These are phyloP conservation scores for Clonostachys rhizophaga DNA, from an alignment of 2,329 filamentous ascomycete genomes.

Conservation along the genomic window DNA sequence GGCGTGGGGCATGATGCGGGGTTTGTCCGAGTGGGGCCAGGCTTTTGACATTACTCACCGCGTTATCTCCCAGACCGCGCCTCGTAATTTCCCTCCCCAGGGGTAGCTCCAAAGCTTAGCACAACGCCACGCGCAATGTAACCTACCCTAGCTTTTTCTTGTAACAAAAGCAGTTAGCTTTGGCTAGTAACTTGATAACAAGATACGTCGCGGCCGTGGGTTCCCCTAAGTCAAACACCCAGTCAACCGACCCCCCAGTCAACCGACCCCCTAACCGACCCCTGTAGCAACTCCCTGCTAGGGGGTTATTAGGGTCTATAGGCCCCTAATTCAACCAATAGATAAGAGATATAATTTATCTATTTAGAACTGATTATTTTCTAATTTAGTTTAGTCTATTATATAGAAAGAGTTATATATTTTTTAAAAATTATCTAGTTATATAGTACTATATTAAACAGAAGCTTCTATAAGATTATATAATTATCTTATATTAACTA, in stretches of 20 bases:
- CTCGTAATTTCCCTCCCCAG: too few relatives aligned
- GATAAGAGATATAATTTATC: not conserved
- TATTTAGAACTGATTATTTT: not conserved
- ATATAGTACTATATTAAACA: not conserved
- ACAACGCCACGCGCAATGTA: too few relatives aligned
- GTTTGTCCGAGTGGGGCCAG: too few relatives aligned
- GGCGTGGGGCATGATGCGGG: too few relatives aligned
- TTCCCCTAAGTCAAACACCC: not conserved
- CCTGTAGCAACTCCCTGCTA: too few relatives aligned
- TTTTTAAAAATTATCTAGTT: not conserved
- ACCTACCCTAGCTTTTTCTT: not conserved
- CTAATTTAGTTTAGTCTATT: not conserved
- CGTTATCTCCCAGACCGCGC: too few relatives aligned
- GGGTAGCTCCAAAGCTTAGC: too few relatives aligned
- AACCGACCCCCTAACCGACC: too few relatives aligned
- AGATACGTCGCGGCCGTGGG: too few relatives aligned
- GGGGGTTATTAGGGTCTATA: not conserved
- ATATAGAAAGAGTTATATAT: not conserved
- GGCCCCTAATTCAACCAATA: not conserved
- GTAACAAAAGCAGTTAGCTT: not conserved
- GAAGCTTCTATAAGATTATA: not conserved
- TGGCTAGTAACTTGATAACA: not conserved
- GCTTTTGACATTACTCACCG: too few relatives aligned
- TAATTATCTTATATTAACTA: not conserved
- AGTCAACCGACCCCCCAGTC: not conserved